These are phyloP conservation scores for Wallacemonas sp. DNA, from an alignment of 208 protist species.

Conservation along the genomic window DNA sequence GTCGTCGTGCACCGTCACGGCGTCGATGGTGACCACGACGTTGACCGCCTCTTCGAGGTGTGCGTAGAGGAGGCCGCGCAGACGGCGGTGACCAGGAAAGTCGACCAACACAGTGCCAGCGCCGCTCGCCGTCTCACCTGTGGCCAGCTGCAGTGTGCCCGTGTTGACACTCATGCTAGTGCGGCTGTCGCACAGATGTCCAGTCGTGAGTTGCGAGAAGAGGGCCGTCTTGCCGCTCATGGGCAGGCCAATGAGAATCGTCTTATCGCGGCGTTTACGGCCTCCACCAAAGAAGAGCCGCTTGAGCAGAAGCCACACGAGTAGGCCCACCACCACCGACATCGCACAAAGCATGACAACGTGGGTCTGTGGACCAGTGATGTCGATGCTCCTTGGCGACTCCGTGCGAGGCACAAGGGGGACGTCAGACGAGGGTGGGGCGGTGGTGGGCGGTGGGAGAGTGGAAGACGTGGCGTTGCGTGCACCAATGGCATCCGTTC, in stretches of 20 bases:
- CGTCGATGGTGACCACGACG: slow-evolving; percentile 74
- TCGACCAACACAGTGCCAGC: slow-evolving; percentile 47
- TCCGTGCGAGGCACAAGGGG: no score
- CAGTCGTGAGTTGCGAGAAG: slow-evolving; percentile 47
- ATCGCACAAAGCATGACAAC: background rate
- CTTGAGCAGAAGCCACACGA: slow-evolving; percentile 17
- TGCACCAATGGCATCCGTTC: background rate
- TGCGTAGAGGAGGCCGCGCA: slow-evolving; percentile 42
- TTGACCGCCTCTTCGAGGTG: slow-evolving; percentile 45
- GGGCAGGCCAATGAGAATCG: slow-evolving; percentile 63
- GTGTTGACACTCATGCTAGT: slow-evolving; percentile 75
- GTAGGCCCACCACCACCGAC: slow-evolving; percentile 1
- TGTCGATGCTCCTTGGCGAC: no score
- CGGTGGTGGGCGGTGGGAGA: background rate
- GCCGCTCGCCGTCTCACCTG: background rate
- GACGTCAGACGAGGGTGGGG: no score
- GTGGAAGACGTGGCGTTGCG: background rate
- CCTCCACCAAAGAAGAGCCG: slow-evolving; percentile 1
- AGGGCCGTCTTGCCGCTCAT: slow-evolving; percentile 80
- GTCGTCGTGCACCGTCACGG: slow-evolving; percentile 75
- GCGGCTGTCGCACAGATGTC: slow-evolving; percentile 19
- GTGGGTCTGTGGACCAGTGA: no score
- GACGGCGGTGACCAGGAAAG: slow-evolving; percentile 76
- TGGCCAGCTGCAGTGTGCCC: slow-evolving; percentile 8
- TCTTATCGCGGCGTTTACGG: slow-evolving; percentile 14